Percentiles rank a stretch among this genome's conserved stretches.
Conservation (phyloP, 768 basidiomycete genomes). For the Gautieria morchelliformis region DNA sequence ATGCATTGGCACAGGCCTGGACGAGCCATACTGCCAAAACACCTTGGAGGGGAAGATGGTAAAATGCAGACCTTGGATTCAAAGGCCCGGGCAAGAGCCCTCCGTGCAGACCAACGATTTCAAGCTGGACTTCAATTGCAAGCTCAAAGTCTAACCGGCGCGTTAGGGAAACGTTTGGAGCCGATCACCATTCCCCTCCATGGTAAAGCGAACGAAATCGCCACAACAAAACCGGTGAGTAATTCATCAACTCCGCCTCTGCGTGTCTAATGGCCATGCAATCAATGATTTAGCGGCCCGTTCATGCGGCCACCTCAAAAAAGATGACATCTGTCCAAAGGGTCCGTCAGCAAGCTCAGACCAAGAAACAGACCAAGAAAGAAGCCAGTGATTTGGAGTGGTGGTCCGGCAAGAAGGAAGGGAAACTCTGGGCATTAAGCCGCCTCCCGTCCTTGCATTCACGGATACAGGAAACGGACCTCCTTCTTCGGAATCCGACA, state of each 20-base stretch:
- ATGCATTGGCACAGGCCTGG: constrained; percentile 50
- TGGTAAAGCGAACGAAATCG: constrained; percentile 9
- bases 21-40: constrained; percentile 40
- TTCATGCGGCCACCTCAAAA: neutral
- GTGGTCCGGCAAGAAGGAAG: constrained; percentile 29
- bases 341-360: constrained; percentile 35
- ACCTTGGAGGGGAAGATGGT: constrained; percentile 38
- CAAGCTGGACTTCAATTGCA: constrained; percentile 48
- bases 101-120: constrained; percentile 43
- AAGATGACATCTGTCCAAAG: constrained; percentile 28
- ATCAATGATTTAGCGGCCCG: neutral
- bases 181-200: constrained; percentile 44
- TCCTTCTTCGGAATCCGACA: constrained; percentile 36
- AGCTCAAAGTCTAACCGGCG: constrained; percentile 39
- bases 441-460: constrained; percentile 17
- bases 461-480: constrained; percentile 23
- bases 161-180: constrained; percentile 38
- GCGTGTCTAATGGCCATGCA: neutral
- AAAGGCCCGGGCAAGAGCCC: constrained; percentile 27
- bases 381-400: constrained; percentile 34
- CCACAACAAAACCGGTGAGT: neutral
- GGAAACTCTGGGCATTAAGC: constrained; percentile 27
- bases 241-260: neutral
- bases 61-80: constrained; percentile 18
- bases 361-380: constrained; percentile 34